These are phyloP conservation scores for Colletotrichum eleusines DNA, from an alignment of 2,329 filamentous ascomycete genomes.

Conservation along the genomic window DNA sequence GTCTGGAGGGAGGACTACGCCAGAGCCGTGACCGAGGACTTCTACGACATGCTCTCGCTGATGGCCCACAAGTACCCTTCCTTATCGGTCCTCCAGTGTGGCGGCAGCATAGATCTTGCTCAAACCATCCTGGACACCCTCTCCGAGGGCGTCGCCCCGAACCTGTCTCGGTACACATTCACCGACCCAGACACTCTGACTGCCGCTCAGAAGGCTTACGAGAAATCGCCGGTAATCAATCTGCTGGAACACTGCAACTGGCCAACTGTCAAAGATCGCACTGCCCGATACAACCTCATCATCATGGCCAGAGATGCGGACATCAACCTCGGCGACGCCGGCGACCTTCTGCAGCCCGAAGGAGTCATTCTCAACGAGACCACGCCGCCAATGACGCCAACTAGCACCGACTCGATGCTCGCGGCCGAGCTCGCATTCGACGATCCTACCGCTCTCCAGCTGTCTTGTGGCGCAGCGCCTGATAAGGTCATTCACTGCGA, in stretches of 20 bases:
- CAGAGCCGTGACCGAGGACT: slow-evolving; percentile 43
- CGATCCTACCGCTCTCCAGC: neutral
- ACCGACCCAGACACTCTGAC: slow-evolving; percentile 38
- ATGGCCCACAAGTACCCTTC: slow-evolving; percentile 56
- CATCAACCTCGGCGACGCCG: slow-evolving; percentile 40
- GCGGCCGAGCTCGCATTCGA: neutral
- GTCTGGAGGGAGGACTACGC: slow-evolving; percentile 58
- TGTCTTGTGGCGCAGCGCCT: neutral
- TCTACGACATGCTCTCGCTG: slow-evolving; percentile 48
- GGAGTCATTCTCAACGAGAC: slow-evolving; percentile 48
- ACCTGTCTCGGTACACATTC: slow-evolving; percentile 52
- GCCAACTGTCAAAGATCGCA: slow-evolving; percentile 43
- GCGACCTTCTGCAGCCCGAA: slow-evolving; percentile 46
- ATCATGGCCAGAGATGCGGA: slow-evolving; percentile 43
- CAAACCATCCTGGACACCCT: slow-evolving; percentile 48
- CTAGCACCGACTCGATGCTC: slow-evolving; percentile 14
- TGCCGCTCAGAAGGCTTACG: slow-evolving; percentile 25
- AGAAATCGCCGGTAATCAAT: slow-evolving; percentile 39
- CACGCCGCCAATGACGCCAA: slow-evolving; percentile 5
- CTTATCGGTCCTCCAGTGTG: slow-evolving; percentile 55
- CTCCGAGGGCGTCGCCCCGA: slow-evolving; percentile 46
- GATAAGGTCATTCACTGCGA: slow-evolving; percentile 1
- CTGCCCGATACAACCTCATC: slow-evolving; percentile 52
- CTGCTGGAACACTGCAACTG: slow-evolving; percentile 48
- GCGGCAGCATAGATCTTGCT: slow-evolving; percentile 45